phyloP scores from a whole-genome alignment of 2,329 filamentous ascomycete species.

The Colletotrichum karsti region DNA sequence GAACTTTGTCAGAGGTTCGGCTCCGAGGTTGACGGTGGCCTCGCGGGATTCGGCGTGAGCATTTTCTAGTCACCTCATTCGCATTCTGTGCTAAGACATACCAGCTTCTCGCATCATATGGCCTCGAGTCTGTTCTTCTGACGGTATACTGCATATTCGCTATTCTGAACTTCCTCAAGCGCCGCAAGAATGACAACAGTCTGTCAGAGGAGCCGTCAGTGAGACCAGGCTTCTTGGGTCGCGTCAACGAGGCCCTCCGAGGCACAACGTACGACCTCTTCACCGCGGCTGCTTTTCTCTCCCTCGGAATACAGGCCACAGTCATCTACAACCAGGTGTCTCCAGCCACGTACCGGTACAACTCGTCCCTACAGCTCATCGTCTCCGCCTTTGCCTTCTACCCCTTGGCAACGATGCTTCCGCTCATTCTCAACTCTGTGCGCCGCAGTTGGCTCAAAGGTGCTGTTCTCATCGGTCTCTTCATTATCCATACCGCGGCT shows the following conservation, averaged over 20 bases:
- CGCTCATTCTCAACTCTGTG: conserved; percentile 2
- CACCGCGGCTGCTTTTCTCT: conserved; percentile 3
- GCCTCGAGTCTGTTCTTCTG: neutral
- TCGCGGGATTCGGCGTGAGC: conserved; percentile 7
- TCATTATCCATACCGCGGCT: conserved; percentile 1
- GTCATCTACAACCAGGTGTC: neutral
- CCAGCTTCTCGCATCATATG: conserved; percentile 2
- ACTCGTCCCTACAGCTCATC: conserved; percentile 9
- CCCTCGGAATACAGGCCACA: conserved; percentile 1
- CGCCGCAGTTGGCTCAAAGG: conserved; percentile 4
- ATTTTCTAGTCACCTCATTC: neutral
- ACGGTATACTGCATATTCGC: conserved; percentile 14
- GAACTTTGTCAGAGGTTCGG: conserved; percentile 11
- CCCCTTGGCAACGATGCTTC: conserved; percentile 11
- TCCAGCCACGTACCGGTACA: neutral
- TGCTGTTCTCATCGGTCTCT: neutral
- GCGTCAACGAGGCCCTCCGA: neutral
- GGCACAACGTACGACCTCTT: conserved; percentile 18
- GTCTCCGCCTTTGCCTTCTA: conserved; percentile 13
- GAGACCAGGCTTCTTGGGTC: neutral
- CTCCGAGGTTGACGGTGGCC: conserved; percentile 3
- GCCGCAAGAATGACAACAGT: neutral
- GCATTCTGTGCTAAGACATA: neutral
- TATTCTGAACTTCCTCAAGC: neutral
- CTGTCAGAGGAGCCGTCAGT: neutral